Evolutionary conservation across 805 yeast species (phyloP).

Genomic region (Lachancea kluyveri): DNA sequence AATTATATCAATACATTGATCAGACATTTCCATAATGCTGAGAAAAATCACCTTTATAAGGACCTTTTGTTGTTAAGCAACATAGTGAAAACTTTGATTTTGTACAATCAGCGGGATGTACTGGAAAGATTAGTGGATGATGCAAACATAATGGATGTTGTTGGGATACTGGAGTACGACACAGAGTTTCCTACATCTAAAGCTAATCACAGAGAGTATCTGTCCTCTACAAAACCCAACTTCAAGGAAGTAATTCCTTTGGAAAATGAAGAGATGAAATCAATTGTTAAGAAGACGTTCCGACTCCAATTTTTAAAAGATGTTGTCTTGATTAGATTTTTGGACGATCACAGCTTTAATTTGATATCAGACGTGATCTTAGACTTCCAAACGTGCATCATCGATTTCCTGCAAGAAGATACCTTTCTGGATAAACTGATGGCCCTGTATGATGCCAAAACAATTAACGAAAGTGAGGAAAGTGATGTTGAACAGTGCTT

Average conservation of each 20-base stretch:
- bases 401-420: constrained; percentile 28
- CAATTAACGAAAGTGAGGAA: constrained; percentile 6
- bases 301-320: constrained; percentile 78
- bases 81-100: constrained; percentile 61
- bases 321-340: constrained; percentile 71
- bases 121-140: constrained; percentile 54
- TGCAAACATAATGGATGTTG: constrained; percentile 47
- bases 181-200: constrained; percentile 76
- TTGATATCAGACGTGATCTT: constrained; percentile 43
- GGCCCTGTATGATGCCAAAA: constrained; percentile 38
- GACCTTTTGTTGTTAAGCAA: constrained; percentile 64
- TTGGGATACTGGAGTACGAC: constrained; percentile 85
- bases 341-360: constrained; percentile 76
- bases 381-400: constrained; percentile 29
- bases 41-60: constrained; percentile 42
- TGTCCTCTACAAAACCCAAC: constrained; percentile 41
- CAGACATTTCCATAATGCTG: constrained; percentile 49
- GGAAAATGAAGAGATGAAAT: constrained; percentile 40
- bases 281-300: constrained; percentile 66
- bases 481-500: constrained; percentile 10
- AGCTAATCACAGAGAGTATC: constrained; percentile 70
- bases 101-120: constrained; percentile 63
- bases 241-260: constrained; percentile 72
- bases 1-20: constrained; percentile 50
- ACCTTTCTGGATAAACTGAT: constrained; percentile 55